These are phyloP conservation scores for Colletotrichum kahawae DNA, from an alignment of 2,329 filamentous ascomycete genomes.

Conservation along the genomic window DNA sequence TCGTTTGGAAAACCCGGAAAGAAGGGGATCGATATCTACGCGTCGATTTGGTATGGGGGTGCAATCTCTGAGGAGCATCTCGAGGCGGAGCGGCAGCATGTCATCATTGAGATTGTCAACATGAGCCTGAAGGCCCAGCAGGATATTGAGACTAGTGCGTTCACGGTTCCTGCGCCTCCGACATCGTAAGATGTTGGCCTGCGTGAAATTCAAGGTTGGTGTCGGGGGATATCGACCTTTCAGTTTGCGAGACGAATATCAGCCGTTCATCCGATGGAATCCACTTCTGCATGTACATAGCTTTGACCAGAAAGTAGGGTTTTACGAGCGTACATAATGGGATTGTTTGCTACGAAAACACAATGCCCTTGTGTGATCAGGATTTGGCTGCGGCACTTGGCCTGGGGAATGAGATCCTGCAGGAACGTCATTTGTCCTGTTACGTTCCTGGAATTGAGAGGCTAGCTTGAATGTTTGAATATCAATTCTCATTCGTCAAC, in stretches of 20 bases:
- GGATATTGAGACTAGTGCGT: constrained; percentile 18
- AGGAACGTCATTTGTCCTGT: background rate
- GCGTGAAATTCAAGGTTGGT: background rate
- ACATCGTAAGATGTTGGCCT: background rate
- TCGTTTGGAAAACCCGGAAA: background rate
- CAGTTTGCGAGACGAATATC: background rate
- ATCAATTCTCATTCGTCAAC: background rate
- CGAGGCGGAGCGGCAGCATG: constrained; percentile 27
- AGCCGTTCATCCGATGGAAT: background rate
- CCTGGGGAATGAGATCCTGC: background rate
- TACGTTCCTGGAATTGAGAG: background rate
- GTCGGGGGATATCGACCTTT: background rate
- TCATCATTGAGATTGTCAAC: constrained; percentile 28
- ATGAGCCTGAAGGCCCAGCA: constrained; percentile 19
- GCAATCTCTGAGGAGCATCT: constrained; percentile 26
- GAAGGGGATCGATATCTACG: constrained; percentile 24
- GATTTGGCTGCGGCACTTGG: background rate
- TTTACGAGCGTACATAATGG: background rate
- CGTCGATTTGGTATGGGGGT: constrained; percentile 27
- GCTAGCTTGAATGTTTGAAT: background rate
- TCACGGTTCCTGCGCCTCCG: background rate
- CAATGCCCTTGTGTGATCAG: background rate
- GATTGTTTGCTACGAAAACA: background rate
- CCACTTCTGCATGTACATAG: background rate
- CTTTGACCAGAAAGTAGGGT: background rate